A percentile compares a stretch with the other conserved stretches of the same genome.
Evolutionary conservation across 352 stramenopile species (phyloP).

Genomic region (Globisporangium canariense): DNA sequence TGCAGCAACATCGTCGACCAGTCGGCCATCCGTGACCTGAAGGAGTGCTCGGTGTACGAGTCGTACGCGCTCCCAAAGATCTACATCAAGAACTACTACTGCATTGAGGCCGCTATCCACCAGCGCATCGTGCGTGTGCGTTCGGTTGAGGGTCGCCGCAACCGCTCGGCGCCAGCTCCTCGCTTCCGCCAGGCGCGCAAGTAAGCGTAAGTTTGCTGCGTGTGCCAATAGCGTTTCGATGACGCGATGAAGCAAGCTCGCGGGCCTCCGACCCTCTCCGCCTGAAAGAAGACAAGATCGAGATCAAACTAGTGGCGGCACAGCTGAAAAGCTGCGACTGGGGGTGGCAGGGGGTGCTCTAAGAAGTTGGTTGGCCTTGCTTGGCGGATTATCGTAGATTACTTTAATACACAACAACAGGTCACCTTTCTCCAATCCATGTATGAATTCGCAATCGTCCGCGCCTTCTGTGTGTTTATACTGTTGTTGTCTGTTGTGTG

Average conservation of each 20-base stretch:
- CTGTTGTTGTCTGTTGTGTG: not conserved
- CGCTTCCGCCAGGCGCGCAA: slow-evolving; percentile 74
- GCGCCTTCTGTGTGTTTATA: not conserved
- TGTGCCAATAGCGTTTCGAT: slow-evolving; percentile 1
- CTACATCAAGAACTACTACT: slow-evolving; percentile 99
- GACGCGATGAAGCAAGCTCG: slow-evolving; percentile 4
- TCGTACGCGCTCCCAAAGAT: slow-evolving; percentile 99
- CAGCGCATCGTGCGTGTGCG: slow-evolving; percentile 98
- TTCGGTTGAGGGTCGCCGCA: slow-evolving; percentile 90
- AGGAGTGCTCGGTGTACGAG: slow-evolving; percentile 98
- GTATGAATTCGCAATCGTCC: not conserved
- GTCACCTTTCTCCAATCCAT: slow-evolving; percentile 10
- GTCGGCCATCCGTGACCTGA: slow-evolving; percentile 98
- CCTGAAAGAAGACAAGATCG: not conserved
- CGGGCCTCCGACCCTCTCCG: slow-evolving; percentile 4
- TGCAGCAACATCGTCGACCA: slow-evolving; percentile 98
- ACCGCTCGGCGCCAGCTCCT: slow-evolving; percentile 90
- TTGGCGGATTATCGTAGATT: slow-evolving; percentile 3
- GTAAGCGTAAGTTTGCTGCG: slow-evolving; percentile 31
- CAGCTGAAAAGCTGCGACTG: slow-evolving; percentile 10
- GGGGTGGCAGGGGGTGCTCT: slow-evolving; percentile 4
- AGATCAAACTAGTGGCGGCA: slow-evolving; percentile 2
- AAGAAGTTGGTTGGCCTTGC: slow-evolving; percentile 2
- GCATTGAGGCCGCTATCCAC: slow-evolving; percentile 98
- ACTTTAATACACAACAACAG: slow-evolving; percentile 10